Percentiles rank a stretch among this genome's conserved stretches.
Conservation (phyloP, 208 protist species). For the Acanthamoeba healyi region DNA sequence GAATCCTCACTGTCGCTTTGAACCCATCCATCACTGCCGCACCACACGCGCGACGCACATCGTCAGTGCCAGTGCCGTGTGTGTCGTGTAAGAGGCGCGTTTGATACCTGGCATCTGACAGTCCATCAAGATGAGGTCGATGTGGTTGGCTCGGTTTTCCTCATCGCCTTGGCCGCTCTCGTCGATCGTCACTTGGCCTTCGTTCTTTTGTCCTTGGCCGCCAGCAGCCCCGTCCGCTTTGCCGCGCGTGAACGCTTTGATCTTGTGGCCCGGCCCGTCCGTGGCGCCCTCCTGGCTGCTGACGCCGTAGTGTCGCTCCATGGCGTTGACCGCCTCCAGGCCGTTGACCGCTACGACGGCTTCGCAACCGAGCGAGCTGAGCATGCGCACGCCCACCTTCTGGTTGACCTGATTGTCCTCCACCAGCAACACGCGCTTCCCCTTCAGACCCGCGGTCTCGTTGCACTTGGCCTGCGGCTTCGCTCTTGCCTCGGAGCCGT, state of each 20-base stretch:
- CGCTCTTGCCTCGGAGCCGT: neutral
- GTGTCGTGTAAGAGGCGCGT: neutral
- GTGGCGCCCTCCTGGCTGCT: neutral
- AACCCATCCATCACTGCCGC: conserved; percentile 72
- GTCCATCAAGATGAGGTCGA: conserved; percentile 73
- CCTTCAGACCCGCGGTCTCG: neutral
- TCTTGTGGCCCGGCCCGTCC: neutral
- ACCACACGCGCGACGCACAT: neutral
- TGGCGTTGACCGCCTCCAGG: conserved; percentile 8
- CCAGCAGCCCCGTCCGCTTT: neutral
- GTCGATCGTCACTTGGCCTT: neutral
- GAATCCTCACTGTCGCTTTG: conserved; percentile 39
- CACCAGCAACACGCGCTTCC: conserved; percentile 50
- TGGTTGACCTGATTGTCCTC: conserved; percentile 73
- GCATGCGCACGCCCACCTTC: conserved; percentile 49
- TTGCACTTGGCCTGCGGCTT: neutral
- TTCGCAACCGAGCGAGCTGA: conserved; percentile 35
- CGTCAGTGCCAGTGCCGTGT: neutral
- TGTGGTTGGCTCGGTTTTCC: neutral
- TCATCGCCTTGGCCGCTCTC: neutral
- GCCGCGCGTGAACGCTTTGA: neutral
- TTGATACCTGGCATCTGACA: conserved; percentile 33
- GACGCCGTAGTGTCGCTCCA: conserved; percentile 9
- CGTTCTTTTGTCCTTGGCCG: neutral
- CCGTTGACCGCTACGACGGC: conserved; percentile 53